Evolutionary conservation across 768 basidiomycete genomes (phyloP).

Genomic region (Leucocoprinus sp.): DNA sequence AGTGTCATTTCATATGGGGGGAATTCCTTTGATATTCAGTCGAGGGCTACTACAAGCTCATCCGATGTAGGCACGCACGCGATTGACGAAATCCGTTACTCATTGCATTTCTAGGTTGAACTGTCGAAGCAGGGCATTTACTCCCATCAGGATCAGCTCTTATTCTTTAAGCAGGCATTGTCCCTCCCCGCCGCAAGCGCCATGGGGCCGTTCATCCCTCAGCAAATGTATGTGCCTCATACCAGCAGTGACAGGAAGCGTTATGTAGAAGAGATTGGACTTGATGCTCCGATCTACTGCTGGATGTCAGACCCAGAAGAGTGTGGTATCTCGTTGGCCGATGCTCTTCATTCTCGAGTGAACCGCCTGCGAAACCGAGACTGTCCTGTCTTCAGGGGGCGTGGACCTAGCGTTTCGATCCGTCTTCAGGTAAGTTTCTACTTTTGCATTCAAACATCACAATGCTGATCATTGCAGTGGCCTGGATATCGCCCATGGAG

Average conservation of each 20-base stretch:
- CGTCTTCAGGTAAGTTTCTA: constrained; percentile 51
- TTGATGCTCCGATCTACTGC: constrained; percentile 62
- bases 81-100: constrained; percentile 1
- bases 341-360: constrained; percentile 56
- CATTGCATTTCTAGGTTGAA: constrained; percentile 6
- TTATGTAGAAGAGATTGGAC: constrained; percentile 62
- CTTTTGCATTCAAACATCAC: background rate
- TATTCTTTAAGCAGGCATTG: constrained; percentile 35
- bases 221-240: constrained; percentile 66
- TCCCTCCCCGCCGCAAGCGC: constrained; percentile 25
- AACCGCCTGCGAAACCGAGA: constrained; percentile 49
- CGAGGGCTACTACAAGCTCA: constrained; percentile 2
- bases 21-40: constrained; percentile 6
- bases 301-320: constrained; percentile 42
- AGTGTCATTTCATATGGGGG: constrained; percentile 3
- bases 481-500: constrained; percentile 74
- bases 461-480: constrained; percentile 41
- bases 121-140: constrained; percentile 23
- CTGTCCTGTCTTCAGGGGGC: constrained; percentile 58
- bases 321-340: constrained; percentile 53
- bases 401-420: constrained; percentile 76
- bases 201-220: constrained; percentile 53
- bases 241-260: constrained; percentile 70
- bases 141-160: constrained; percentile 36
- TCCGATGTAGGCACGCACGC: background rate